phyloP scores from a whole-genome alignment of 1,139 yeast species.

The Blastobotrys proliferans region DNA sequence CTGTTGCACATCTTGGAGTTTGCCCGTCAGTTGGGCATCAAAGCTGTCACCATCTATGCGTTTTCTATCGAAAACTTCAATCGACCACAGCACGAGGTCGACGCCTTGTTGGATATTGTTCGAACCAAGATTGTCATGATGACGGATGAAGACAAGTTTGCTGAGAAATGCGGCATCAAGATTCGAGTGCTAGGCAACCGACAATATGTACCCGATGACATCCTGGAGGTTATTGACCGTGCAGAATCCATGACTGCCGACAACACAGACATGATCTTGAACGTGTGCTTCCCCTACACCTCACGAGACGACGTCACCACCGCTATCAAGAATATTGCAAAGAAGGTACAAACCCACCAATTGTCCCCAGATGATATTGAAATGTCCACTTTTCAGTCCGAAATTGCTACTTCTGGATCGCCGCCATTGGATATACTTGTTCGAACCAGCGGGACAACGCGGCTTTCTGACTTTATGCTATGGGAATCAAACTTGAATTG shows the following conservation, averaged over 20 bases:
- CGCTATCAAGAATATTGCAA: constrained; percentile 54
- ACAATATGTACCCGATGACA: constrained; percentile 63
- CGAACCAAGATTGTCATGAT: constrained; percentile 55
- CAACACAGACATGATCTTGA: constrained; percentile 68
- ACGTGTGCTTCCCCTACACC: constrained; percentile 94
- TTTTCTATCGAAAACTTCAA: constrained; percentile 94
- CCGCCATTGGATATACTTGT: constrained; percentile 82
- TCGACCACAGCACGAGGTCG: constrained; percentile 74
- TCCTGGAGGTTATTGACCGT: constrained; percentile 54
- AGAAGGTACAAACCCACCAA: constrained; percentile 34
- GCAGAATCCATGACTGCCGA: constrained; percentile 66
- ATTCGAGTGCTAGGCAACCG: constrained; percentile 74
- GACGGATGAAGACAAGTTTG: constrained; percentile 41
- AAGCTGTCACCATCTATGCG: constrained; percentile 86
- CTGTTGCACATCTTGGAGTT: constrained; percentile 52
- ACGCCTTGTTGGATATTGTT: constrained; percentile 79
- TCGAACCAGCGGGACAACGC: constrained; percentile 81
- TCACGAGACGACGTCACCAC: constrained; percentile 85
- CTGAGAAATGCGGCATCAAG: constrained; percentile 65
- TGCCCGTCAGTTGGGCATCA: constrained; percentile 78
- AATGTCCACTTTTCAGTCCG: constrained; percentile 45
- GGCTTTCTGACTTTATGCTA: constrained; percentile 84
- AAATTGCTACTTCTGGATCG: constrained; percentile 60
- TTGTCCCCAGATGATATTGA: constrained; percentile 38
- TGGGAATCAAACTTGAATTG: constrained; percentile 59